phyloP scores from a whole-genome alignment of 495 filamentous ascomycete genomes.

The Acidiella bohemica region DNA sequence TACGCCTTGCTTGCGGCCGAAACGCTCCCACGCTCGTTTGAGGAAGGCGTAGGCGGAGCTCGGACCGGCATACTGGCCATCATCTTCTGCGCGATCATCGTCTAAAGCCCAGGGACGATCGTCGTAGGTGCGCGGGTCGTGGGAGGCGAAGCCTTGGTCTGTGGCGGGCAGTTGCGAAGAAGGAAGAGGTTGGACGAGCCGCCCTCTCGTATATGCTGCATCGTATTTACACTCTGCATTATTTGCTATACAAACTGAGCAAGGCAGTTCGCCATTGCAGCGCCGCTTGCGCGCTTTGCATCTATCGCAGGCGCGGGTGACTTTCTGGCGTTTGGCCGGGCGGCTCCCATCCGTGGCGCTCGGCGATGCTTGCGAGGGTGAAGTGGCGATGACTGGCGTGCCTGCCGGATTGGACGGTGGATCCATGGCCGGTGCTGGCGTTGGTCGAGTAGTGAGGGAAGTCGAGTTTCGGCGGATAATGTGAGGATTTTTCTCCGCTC shows the following conservation, averaged over 20 bases:
- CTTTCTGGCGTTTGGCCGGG: slow-evolving; percentile 13
- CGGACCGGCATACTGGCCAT: slow-evolving; percentile 13
- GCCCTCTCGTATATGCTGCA: slow-evolving; percentile 6
- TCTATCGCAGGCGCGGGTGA: slow-evolving; percentile 14
- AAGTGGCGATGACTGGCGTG: too few relatives aligned
- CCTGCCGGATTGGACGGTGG: too few relatives aligned
- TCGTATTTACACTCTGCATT: slow-evolving; percentile 7
- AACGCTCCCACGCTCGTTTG: slow-evolving; percentile 11
- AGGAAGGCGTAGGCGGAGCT: slow-evolving; percentile 11
- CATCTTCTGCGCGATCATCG: background rate
- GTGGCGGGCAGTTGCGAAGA: background rate
- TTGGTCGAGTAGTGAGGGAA: too few relatives aligned
- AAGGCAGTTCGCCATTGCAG: slow-evolving; percentile 11
- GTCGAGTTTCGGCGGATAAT: too few relatives aligned
- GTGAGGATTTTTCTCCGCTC: too few relatives aligned
- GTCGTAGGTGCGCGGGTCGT: background rate
- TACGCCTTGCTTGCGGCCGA: background rate
- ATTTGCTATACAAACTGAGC: background rate
- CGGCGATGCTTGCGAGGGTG: too few relatives aligned
- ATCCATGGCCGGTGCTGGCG: too few relatives aligned
- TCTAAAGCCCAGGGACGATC: too few relatives aligned
- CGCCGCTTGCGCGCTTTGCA: slow-evolving; percentile 14
- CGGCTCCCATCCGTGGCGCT: too few relatives aligned
- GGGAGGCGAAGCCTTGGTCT: background rate
- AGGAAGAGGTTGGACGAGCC: background rate